These are phyloP conservation scores for Pseudogymnoascus sp. DNA, from an alignment of 2,329 filamentous ascomycete genomes.

Conservation along the genomic window DNA sequence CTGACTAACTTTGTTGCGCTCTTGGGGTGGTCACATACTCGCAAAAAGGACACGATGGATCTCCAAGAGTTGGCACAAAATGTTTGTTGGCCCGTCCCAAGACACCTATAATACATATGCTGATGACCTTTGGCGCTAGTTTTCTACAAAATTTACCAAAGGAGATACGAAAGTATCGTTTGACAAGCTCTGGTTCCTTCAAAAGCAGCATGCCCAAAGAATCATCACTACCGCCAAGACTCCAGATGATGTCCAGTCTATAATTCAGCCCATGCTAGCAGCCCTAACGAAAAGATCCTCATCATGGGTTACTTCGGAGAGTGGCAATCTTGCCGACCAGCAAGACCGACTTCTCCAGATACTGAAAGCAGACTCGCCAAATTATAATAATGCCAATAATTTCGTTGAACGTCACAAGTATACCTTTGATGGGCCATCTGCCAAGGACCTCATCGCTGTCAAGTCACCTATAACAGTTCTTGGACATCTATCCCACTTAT, in stretches of 20 bases:
- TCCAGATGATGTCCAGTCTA: background rate
- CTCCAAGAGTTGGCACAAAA: conserved; percentile 62
- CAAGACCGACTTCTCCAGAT: background rate
- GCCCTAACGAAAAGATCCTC: background rate
- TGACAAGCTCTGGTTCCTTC: conserved; percentile 72
- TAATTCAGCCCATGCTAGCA: background rate
- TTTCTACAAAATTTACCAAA: conserved; percentile 69
- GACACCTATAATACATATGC: conserved; percentile 2
- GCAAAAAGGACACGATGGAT: conserved; percentile 61
- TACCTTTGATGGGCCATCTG: conserved; percentile 42
- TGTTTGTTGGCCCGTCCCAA: conserved; percentile 36
- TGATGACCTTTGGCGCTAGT: background rate
- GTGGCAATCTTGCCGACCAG: background rate
- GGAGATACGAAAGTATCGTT: conserved; percentile 79
- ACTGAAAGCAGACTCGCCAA: conserved; percentile 40
- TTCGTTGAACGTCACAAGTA: conserved; percentile 49
- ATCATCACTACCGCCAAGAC: background rate
- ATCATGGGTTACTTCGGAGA: background rate
- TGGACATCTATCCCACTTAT: background rate
- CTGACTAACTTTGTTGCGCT: conserved; percentile 78
- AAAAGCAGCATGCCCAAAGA: conserved; percentile 50
- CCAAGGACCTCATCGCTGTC: conserved; percentile 15
- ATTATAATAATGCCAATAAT: conserved; percentile 46
- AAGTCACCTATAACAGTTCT: conserved; percentile 14
- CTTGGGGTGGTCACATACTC: conserved; percentile 70